phyloP scores from a whole-genome alignment of 148 eudicot genomes.

The Silene uniflora region DNA sequence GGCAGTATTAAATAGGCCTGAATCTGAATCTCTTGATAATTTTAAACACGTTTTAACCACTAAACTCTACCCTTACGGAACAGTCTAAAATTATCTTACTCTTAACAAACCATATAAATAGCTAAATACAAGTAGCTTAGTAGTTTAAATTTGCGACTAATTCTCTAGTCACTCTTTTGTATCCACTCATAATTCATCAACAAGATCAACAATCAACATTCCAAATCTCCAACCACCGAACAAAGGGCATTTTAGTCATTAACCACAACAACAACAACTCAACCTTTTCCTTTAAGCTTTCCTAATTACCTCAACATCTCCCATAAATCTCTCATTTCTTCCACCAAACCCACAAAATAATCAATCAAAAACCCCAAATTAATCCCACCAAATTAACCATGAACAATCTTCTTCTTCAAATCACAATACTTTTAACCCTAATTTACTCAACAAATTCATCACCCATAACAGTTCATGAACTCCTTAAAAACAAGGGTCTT shows the following conservation, averaged over 20 bases:
- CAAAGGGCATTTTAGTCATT: constrained; percentile 21
- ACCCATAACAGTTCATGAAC: constrained; percentile 52
- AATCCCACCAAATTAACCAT: not conserved
- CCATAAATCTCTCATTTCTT: not conserved
- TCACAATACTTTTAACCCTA: constrained; percentile 14
- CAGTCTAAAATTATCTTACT: too few relatives aligned
- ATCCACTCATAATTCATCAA: not conserved
- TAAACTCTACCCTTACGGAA: too few relatives aligned
- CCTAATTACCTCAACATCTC: constrained; percentile 28
- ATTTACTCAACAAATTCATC: constrained; percentile 13
- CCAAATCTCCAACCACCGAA: constrained; percentile 2
- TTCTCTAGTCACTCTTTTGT: not conserved
- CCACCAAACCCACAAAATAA: not conserved
- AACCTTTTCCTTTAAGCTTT: constrained; percentile 15
- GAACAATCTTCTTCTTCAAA: not conserved
- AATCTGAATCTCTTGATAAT: too few relatives aligned
- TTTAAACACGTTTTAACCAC: too few relatives aligned
- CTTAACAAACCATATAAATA: too few relatives aligned
- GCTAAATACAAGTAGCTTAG: too few relatives aligned
- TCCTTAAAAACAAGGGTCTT: constrained; percentile 51
- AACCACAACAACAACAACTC: not conserved
- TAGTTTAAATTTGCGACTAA: not conserved
- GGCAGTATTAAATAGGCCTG: too few relatives aligned
- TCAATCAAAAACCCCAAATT: not conserved
- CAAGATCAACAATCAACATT: too few relatives aligned